Percentiles rank a stretch among this genome's conserved stretches.
These are phyloP conservation scores for Aureobasidium sp. DNA, from an alignment of 2,329 filamentous ascomycete genomes.

Conservation along the genomic window DNA sequence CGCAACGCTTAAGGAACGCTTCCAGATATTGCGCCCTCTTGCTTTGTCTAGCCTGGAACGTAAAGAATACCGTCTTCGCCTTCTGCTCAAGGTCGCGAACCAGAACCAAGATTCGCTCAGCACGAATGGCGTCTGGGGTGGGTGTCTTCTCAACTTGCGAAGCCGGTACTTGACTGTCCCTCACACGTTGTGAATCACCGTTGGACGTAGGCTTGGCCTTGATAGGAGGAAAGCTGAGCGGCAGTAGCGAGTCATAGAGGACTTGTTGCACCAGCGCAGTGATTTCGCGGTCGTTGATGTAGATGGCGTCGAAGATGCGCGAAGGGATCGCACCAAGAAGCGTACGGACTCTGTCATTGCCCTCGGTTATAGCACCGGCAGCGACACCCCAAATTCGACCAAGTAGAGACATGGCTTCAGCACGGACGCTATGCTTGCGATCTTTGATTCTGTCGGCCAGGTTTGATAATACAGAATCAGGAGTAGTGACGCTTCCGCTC, in stretches of 20 bases:
- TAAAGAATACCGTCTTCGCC: slow-evolving; percentile 82
- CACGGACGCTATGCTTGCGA: slow-evolving; percentile 70
- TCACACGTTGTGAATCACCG: slow-evolving; percentile 53
- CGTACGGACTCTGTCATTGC: slow-evolving; percentile 66
- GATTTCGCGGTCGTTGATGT: slow-evolving; percentile 81
- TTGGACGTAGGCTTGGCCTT: slow-evolving; percentile 44
- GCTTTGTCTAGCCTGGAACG: slow-evolving; percentile 71
- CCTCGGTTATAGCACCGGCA: slow-evolving; percentile 74
- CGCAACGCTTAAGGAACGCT: slow-evolving; percentile 75
- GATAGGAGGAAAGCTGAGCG: slow-evolving; percentile 74
- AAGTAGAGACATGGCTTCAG: slow-evolving; percentile 78
- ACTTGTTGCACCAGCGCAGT: slow-evolving; percentile 79
- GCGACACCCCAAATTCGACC: slow-evolving; percentile 92
- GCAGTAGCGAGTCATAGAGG: slow-evolving; percentile 81
- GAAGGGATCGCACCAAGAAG: slow-evolving; percentile 78
- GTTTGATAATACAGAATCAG: slow-evolving; percentile 71
- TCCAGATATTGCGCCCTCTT: slow-evolving; percentile 66
- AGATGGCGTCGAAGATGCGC: slow-evolving; percentile 78
- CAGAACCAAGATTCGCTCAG: slow-evolving; percentile 76
- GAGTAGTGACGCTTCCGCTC: slow-evolving; percentile 65
- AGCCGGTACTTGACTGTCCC: slow-evolving; percentile 48
- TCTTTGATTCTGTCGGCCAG: slow-evolving; percentile 87
- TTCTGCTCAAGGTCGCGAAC: slow-evolving; percentile 69
- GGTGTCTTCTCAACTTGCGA: slow-evolving; percentile 35
- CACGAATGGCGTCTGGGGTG: slow-evolving; percentile 70